Percentiles rank a stretch among this genome's conserved stretches.
phyloP scores from a whole-genome alignment of 345 rosid species.

The Sapria himalayana region DNA sequence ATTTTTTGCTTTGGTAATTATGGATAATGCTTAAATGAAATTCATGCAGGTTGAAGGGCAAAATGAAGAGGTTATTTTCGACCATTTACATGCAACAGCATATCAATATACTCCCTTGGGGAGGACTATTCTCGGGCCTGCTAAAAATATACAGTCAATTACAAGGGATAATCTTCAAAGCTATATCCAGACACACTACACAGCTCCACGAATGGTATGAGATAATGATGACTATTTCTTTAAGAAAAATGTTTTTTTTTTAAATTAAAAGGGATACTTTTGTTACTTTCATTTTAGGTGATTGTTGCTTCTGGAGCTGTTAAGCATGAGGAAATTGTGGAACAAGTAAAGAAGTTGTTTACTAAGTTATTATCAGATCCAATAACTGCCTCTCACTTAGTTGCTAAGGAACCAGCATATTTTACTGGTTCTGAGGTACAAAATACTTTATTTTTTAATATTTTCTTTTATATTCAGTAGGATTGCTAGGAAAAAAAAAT shows the following conservation, averaged over 20 bases:
- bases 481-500: background rate
- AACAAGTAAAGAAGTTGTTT: constrained; percentile 64
- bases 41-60: constrained; percentile 61
- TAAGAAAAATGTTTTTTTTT: background rate
- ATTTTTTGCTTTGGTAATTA: too few species aligned
- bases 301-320: constrained; percentile 95
- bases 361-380: constrained; percentile 68
- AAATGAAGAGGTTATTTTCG: constrained; percentile 87
- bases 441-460: constrained; percentile 2
- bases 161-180: constrained; percentile 53
- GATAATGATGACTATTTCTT: background rate
- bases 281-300: constrained; percentile 28
- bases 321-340: constrained; percentile 91
- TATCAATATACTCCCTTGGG: constrained; percentile 86
- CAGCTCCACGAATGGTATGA: constrained; percentile 91
- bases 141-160: constrained; percentile 60
- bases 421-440: constrained; percentile 95
- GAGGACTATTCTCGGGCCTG: constrained; percentile 86
- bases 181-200: constrained; percentile 80
- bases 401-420: constrained; percentile 56
- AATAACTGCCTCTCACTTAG: constrained; percentile 68
- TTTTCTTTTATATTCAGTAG: background rate
- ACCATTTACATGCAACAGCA: constrained; percentile 94
- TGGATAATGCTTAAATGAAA: too few species aligned
- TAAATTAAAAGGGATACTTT: too few species aligned